Evolutionary conservation across 2,329 filamentous ascomycete species (phyloP).

Genomic region (Botryotinia convoluta): DNA sequence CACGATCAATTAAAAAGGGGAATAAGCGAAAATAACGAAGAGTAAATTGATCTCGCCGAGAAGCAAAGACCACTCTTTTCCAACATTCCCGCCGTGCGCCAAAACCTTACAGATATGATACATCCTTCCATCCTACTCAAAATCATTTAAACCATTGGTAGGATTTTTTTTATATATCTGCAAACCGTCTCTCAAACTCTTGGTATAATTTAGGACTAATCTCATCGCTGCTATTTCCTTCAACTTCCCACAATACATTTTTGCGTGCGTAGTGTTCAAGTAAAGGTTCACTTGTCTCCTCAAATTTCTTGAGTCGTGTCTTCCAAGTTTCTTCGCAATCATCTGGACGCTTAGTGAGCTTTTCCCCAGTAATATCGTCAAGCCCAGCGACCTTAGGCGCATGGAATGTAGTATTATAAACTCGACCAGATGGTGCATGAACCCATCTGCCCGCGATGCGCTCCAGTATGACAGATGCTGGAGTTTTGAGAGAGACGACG

Average conservation of each 20-base stretch:
- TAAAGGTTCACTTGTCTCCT: constrained; percentile 80
- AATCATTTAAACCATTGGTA: neutral
- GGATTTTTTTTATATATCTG: constrained; percentile 11
- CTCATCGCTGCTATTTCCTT: constrained; percentile 89
- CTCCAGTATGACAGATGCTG: constrained; percentile 79
- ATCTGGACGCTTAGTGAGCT: constrained; percentile 76
- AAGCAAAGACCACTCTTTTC: neutral
- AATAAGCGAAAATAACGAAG: constrained; percentile 1
- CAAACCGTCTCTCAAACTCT: constrained; percentile 80
- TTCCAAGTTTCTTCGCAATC: constrained; percentile 87
- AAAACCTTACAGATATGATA: neutral
- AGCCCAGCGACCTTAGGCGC: constrained; percentile 74
- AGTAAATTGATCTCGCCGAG: neutral
- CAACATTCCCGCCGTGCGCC: constrained; percentile 1
- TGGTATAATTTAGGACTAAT: constrained; percentile 85
- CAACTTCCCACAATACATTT: constrained; percentile 81
- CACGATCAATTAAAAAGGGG: neutral
- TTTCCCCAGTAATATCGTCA: constrained; percentile 90
- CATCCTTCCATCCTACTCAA: constrained; percentile 10
- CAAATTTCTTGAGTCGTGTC: constrained; percentile 75
- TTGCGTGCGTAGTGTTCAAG: constrained; percentile 85
- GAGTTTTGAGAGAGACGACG: constrained; percentile 82
- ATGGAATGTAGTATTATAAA: constrained; percentile 96
- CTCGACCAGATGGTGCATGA: constrained; percentile 83
- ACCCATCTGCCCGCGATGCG: constrained; percentile 92